phyloP scores from a whole-genome alignment of 2,329 filamentous ascomycete species.

The Fusarium avenaceum region DNA sequence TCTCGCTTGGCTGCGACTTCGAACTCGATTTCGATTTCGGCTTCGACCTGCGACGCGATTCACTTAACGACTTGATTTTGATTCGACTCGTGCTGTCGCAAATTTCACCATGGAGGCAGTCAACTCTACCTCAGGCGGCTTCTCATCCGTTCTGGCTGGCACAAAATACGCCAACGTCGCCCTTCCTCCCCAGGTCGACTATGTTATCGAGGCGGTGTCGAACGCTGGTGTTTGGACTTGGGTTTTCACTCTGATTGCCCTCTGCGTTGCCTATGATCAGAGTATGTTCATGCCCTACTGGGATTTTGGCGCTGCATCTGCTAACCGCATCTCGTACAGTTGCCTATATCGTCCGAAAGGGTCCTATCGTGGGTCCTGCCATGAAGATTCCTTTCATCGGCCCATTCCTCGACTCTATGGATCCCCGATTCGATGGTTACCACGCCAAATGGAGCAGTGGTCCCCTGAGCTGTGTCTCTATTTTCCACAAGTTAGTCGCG shows the following conservation, averaged over 20 bases:
- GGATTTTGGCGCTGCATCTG: slow-evolving; percentile 1
- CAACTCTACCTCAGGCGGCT: slow-evolving; percentile 75
- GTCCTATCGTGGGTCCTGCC: slow-evolving; percentile 78
- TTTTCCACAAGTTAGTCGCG: slow-evolving; percentile 91
- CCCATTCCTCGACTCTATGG: slow-evolving; percentile 92
- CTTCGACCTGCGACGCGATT: slow-evolving; percentile 32
- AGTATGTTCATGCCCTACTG: slow-evolving; percentile 68
- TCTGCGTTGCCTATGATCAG: slow-evolving; percentile 89
- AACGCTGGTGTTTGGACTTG: slow-evolving; percentile 73
- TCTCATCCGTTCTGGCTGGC: slow-evolving; percentile 75
- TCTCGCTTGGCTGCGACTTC: slow-evolving; percentile 23
- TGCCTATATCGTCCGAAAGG: slow-evolving; percentile 81
- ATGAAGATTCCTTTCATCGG: slow-evolving; percentile 91
- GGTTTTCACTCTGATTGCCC: slow-evolving; percentile 75
- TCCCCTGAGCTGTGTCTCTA: slow-evolving; percentile 93
- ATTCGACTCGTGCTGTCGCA: slow-evolving; percentile 19
- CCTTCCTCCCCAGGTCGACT: slow-evolving; percentile 69
- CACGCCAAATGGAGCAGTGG: slow-evolving; percentile 93
- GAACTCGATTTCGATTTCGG: slow-evolving; percentile 14
- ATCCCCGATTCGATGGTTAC: slow-evolving; percentile 93
- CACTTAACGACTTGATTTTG: background rate
- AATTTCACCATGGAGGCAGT: slow-evolving; percentile 63
- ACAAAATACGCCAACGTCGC: slow-evolving; percentile 64
- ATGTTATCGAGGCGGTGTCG: slow-evolving; percentile 67
- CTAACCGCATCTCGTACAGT: slow-evolving; percentile 63